A percentile compares a stretch with the other conserved stretches of the same genome.
These are phyloP conservation scores for Quercus wislizeni DNA, from an alignment of 306 rosid genomes.

Conservation along the genomic window DNA sequence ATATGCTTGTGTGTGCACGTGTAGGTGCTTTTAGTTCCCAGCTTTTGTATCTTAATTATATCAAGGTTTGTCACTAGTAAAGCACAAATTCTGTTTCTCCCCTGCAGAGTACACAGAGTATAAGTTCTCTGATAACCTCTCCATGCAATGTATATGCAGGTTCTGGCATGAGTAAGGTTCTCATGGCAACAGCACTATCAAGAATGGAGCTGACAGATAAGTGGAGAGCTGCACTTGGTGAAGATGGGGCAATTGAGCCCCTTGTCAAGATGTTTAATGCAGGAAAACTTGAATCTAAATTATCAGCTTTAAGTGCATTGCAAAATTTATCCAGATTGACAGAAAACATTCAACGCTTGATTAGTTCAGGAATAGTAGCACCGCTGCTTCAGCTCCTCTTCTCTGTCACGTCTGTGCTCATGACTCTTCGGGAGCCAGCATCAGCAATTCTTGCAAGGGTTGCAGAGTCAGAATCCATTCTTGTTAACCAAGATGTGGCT, in stretches of 20 bases:
- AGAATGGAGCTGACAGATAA: constrained; percentile 81
- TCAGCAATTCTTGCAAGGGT: constrained; percentile 85
- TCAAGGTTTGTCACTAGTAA: constrained; percentile 2
- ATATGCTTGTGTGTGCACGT: neutral
- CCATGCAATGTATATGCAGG: constrained; percentile 43
- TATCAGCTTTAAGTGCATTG: constrained; percentile 79
- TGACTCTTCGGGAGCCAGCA: constrained; percentile 89
- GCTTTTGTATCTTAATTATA: neutral
- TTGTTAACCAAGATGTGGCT: constrained; percentile 56
- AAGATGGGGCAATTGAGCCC: constrained; percentile 76
- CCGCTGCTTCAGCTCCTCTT: constrained; percentile 83
- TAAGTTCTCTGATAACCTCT: constrained; percentile 5
- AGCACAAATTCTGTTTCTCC: neutral
- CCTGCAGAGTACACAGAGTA: neutral
- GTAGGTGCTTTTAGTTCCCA: neutral
- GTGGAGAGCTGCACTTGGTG: constrained; percentile 69
- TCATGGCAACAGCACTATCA: constrained; percentile 88
- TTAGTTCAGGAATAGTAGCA: constrained; percentile 59
- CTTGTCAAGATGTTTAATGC: constrained; percentile 63
- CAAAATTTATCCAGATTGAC: constrained; percentile 63
- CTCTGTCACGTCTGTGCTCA: constrained; percentile 89
- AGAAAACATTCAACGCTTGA: constrained; percentile 62
- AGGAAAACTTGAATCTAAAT: constrained; percentile 88
- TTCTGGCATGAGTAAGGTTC: constrained; percentile 88
- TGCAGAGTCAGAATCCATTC: constrained; percentile 67